Evolutionary conservation across 129 eudicot species (phyloP).

Genomic region (Arctium lappa): DNA sequence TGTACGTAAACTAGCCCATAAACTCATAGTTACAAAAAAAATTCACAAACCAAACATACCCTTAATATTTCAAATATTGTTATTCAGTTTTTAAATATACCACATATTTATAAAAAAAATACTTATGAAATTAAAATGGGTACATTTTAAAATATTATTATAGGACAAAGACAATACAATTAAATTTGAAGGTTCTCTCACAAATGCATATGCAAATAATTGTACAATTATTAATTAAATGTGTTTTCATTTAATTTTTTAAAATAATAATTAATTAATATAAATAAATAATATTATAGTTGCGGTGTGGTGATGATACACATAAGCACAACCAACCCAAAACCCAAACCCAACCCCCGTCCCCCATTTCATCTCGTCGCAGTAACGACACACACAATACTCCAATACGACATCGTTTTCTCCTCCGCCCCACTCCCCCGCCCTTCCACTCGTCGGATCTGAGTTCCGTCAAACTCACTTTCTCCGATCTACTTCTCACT

Average conservation of each 20-base stretch:
- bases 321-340: conserved; percentile 7
- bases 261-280: background rate
- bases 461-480: conserved; percentile 9
- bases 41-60: too few species aligned
- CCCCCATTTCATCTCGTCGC: conserved; percentile 10
- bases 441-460: conserved; percentile 33
- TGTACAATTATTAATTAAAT: conserved; percentile 21
- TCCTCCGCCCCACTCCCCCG: conserved; percentile 9
- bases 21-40: too few species aligned
- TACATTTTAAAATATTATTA: background rate
- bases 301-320: conserved; percentile 5
- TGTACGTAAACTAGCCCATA: too few species aligned
- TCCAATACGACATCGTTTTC: conserved; percentile 45
- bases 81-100: too few species aligned
- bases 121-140: background rate
- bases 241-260: background rate
- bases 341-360: conserved; percentile 7
- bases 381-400: conserved; percentile 14
- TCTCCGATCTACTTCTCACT: conserved; percentile 33
- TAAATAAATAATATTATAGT: background rate
- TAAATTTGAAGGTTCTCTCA: conserved; percentile 28
- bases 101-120: too few species aligned
- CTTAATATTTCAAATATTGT: too few species aligned
- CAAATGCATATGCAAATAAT: conserved; percentile 40
- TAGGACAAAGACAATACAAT: conserved; percentile 34